These are phyloP conservation scores for Bimuria novae-zelandiae DNA, from an alignment of 2,329 filamentous ascomycete species.

Conservation along the genomic window DNA sequence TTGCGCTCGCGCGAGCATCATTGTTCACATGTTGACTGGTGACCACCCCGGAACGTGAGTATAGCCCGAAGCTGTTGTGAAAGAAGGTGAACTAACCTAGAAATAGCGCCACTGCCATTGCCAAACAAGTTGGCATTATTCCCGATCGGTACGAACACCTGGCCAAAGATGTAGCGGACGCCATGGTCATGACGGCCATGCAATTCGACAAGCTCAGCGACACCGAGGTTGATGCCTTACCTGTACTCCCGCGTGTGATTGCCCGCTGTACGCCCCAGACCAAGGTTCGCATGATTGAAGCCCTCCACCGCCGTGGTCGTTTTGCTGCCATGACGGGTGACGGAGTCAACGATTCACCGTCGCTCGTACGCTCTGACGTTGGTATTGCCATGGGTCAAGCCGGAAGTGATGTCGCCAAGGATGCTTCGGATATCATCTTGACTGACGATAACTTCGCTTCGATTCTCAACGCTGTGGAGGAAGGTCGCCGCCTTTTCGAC, in stretches of 20 bases:
- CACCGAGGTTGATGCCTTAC: constrained; percentile 48
- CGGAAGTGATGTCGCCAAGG: constrained; percentile 19
- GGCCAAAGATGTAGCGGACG: constrained; percentile 26
- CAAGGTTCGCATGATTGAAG: constrained; percentile 52
- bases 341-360: constrained; percentile 30
- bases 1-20: constrained; percentile 42
- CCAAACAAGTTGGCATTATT: constrained; percentile 50
- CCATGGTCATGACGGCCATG: constrained; percentile 42
- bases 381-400: constrained; percentile 28
- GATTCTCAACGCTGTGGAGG: constrained; percentile 28
- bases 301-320: constrained; percentile 25
- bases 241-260: constrained; percentile 48
- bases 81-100: neutral
- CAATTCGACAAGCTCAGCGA: constrained; percentile 51
- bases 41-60: constrained; percentile 48
- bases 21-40: constrained; percentile 54
- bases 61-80: neutral
- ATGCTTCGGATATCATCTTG: constrained; percentile 24
- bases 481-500: constrained; percentile 29
- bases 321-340: constrained; percentile 36
- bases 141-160: constrained; percentile 44
- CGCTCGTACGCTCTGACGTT: constrained; percentile 22
- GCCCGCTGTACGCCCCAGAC: constrained; percentile 52
- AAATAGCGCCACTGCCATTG: constrained; percentile 47
- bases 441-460: constrained; percentile 33